Percentiles rank a stretch among this genome's conserved stretches.
These are phyloP conservation scores for Pythium oligandrum DNA, from an alignment of 352 stramenopile genomes.

Conservation along the genomic window DNA sequence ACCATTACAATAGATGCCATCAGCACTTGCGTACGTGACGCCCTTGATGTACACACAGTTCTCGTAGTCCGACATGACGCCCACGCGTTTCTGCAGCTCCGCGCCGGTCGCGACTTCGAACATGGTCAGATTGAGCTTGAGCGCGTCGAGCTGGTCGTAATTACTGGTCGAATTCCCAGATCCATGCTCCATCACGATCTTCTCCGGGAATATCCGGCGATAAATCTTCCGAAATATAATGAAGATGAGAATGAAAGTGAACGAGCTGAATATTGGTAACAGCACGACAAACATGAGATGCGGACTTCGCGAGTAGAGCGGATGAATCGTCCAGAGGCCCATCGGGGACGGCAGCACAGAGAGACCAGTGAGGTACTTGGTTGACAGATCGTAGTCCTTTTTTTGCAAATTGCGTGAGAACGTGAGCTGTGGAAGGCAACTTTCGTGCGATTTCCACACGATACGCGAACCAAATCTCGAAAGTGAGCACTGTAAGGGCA, in stretches of 20 bases:
- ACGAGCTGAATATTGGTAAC: slow-evolving; percentile 6
- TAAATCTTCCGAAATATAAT: slow-evolving; percentile 19
- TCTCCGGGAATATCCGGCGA: slow-evolving; percentile 6
- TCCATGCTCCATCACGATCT: not conserved
- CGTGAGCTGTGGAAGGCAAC: slow-evolving; percentile 9
- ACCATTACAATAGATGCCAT: slow-evolving; percentile 36
- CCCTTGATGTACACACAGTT: slow-evolving; percentile 23
- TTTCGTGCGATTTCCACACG: slow-evolving; percentile 11
- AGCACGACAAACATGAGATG: slow-evolving; percentile 1
- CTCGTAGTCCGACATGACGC: slow-evolving; percentile 38
- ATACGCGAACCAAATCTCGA: slow-evolving; percentile 17
- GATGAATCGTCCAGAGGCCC: slow-evolving; percentile 9
- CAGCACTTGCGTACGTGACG: slow-evolving; percentile 21
- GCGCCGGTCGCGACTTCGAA: slow-evolving; percentile 16
- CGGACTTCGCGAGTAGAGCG: not conserved
- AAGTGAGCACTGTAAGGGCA: slow-evolving; percentile 14
- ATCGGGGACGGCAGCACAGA: slow-evolving; percentile 13
- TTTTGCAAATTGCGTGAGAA: slow-evolving; percentile 13
- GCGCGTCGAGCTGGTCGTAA: slow-evolving; percentile 1
- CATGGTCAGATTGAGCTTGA: slow-evolving; percentile 4
- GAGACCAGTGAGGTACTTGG: slow-evolving; percentile 12
- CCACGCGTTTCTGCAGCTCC: slow-evolving; percentile 11
- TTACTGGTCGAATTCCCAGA: not conserved
- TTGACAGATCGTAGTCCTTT: slow-evolving; percentile 11
- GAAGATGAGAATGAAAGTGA: slow-evolving; percentile 11